Evolutionary conservation across 768 basidiomycete genomes (phyloP), one percentile per base, ranked within the genome.

Genomic region (Boletellus ananiceps): DNA sequence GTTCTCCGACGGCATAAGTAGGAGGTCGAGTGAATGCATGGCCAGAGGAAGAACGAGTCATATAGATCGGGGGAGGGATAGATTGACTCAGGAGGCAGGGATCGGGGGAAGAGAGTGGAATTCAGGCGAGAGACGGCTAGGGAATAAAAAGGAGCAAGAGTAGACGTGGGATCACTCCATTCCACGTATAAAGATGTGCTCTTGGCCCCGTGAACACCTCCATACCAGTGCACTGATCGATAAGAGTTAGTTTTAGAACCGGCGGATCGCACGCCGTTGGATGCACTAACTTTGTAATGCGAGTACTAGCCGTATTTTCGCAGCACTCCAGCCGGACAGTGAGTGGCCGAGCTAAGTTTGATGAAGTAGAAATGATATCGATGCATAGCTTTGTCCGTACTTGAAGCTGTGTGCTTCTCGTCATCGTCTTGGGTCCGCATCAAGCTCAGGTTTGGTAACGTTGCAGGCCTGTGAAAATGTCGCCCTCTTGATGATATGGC

Each of bases 1-100:
- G 58, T 18, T 51, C 44, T 5, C 62, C 68, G 9, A 68, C 50
- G 27, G 50, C 36, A 47, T 56, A 68, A 3, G 15, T n/a, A 1
- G 55, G 31, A 9, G 44, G 16, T 8, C 16, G 40, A 13, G 48
- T 14, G 21, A 42, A 16, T 8, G 31, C 29, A 13, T 40, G 50
- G n/a, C 19, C 23, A 8, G 52, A 8, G 15, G 44, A 21, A 11
- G n/a, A 19, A 40, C 53, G 44, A 16, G 40, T 8, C 54, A 51
- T 56, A 25, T 16, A 4, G 25, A 14, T 16, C 11, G 11, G 29
- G 8, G n/a, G 31, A 21, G 21, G 34, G 18, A 15, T 31, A 31
- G 21, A 16, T 5, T 1, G 14, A 16, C 37, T 25, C 18, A 16
- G 7, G n/a, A 36, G 9, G 34, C 9, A 39, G n/a, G 32, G 36